phyloP scores from a whole-genome alignment of 2,329 filamentous ascomycete genomes.

The Scedosporium boydii region DNA sequence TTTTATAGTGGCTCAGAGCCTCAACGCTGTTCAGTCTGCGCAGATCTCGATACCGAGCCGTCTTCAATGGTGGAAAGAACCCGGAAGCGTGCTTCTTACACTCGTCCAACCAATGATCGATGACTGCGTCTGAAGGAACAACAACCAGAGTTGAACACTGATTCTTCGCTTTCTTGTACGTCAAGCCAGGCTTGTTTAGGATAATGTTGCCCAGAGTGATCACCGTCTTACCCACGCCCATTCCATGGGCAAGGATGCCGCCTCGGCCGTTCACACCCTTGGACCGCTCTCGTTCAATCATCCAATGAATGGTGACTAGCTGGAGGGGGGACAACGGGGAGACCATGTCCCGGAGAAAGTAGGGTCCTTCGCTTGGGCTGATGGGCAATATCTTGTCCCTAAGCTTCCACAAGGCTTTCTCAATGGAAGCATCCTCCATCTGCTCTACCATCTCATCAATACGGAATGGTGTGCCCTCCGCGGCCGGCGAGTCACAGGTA shows the following conservation, averaged over 20 bases:
- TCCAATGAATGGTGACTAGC: neutral
- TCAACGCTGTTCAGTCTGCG: neutral
- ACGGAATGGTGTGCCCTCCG: no score
- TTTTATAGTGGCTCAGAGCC: neutral
- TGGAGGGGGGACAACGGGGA: neutral
- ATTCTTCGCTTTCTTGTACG: neutral
- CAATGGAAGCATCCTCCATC: neutral
- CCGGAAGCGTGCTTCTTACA: neutral
- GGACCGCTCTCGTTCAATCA: neutral
- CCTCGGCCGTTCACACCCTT: constrained; percentile 35
- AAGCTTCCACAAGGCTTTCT: neutral
- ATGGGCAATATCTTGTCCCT: neutral
- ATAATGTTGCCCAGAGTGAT: constrained; percentile 73
- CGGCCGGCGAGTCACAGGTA: no score
- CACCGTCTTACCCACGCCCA: constrained; percentile 63
- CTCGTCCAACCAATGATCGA: neutral
- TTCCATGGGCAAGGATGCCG: constrained; percentile 50
- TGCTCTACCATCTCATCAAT: neutral
- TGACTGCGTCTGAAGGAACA: neutral
- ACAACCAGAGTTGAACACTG: neutral
- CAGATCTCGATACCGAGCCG: neutral
- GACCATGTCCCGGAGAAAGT: neutral
- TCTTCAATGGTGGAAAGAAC: neutral
- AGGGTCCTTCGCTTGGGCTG: neutral
- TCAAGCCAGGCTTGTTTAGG: constrained; percentile 44